Conservation (phyloP, 345 rosid genomes). For the Aquilaria malaccensis region DNA sequence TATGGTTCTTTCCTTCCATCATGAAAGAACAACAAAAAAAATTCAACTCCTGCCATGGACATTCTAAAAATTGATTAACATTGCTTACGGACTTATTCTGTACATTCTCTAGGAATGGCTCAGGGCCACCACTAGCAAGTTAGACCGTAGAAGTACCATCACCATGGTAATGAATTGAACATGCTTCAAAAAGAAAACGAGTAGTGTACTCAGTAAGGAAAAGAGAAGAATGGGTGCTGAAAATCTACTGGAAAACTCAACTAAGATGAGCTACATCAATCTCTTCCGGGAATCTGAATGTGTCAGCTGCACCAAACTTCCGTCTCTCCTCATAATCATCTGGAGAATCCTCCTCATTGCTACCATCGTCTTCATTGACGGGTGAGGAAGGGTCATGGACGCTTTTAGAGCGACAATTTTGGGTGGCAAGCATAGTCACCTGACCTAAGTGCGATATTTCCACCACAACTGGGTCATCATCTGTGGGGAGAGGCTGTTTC, state of each 20-base stretch:
- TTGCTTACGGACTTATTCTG: too few species aligned
- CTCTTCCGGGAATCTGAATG: constrained; percentile 43
- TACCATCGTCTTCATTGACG: constrained; percentile 1
- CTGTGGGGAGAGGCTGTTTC: constrained; percentile 66
- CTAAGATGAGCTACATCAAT: constrained; percentile 44
- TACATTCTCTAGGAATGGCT: too few species aligned
- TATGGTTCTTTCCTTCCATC: too few species aligned
- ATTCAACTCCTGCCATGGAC: too few species aligned
- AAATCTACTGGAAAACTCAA: constrained; percentile 9
- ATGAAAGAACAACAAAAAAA: too few species aligned
- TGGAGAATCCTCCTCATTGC: constrained; percentile 22
- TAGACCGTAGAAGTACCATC: too few species aligned
- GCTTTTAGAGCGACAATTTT: constrained; percentile 40
- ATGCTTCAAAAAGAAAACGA: too few species aligned
- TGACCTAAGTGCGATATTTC: constrained; percentile 58
- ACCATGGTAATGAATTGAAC: too few species aligned
- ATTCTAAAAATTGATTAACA: too few species aligned
- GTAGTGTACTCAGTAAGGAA: too few species aligned
- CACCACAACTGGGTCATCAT: constrained; percentile 45
- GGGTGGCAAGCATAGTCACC: constrained; percentile 59
- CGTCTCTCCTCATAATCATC: constrained; percentile 43
- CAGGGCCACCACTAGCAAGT: too few species aligned
- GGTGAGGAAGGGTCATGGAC: constrained; percentile 33
- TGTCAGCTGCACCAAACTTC: constrained; percentile 63
- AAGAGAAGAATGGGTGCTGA: too few species aligned